Conservation (phyloP, 2,329 filamentous ascomycete species). For the Podosphaera fusca region DNA sequence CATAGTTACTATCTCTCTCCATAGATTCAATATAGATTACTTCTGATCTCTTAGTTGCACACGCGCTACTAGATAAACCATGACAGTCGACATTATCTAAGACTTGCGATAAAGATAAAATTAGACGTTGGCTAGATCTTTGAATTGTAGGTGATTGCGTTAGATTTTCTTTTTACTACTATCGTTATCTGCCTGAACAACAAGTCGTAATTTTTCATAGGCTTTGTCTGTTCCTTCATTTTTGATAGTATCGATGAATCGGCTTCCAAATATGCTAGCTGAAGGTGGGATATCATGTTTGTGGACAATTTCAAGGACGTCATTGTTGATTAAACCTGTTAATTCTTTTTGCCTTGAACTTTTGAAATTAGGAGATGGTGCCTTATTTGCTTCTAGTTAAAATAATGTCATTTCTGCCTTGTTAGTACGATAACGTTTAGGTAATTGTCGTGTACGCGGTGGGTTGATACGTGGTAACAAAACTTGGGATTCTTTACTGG, state of each 20-base stretch:
- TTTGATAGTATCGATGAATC: no score
- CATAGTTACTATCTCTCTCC: not conserved
- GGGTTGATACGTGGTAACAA: no score
- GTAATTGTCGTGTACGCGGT: not conserved
- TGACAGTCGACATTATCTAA: not conserved
- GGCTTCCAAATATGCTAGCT: no score
- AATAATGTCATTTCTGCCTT: not conserved
- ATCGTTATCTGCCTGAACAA: slow-evolving; percentile 4
- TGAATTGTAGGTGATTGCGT: not conserved
- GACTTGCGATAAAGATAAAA: not conserved
- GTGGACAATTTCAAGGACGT: no score
- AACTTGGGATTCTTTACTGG: no score
- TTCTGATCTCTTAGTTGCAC: no score
- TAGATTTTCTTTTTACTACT: not conserved
- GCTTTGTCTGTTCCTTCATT: slow-evolving; percentile 1
- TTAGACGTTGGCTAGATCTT: not conserved
- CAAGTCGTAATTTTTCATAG: slow-evolving; percentile 4
- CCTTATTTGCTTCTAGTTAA: not conserved
- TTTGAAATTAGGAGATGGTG: not conserved
- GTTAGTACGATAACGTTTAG: not conserved
- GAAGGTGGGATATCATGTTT: no score
- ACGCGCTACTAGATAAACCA: no score
- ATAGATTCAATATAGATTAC: no score
- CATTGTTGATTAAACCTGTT: not conserved
- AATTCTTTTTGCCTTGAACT: not conserved